These are phyloP conservation scores for Acrocalymma vagum DNA, from an alignment of 2,329 filamentous ascomycete species.

Conservation along the genomic window DNA sequence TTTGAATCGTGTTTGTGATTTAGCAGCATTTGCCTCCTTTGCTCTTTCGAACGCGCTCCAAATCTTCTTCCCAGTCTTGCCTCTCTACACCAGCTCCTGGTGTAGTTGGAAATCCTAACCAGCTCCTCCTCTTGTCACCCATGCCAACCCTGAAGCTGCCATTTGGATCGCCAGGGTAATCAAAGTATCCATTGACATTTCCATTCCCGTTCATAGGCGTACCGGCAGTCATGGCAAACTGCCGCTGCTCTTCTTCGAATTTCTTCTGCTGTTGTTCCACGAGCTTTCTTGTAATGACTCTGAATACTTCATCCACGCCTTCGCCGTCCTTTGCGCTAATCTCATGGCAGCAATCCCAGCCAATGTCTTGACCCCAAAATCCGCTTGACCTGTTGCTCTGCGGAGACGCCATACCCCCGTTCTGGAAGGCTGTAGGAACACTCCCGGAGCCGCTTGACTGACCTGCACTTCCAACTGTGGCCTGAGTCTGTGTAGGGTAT, in stretches of 20 bases:
- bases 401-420: slow-evolving; percentile 54
- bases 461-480: slow-evolving; percentile 57
- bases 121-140: slow-evolving; percentile 71
- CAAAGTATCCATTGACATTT: slow-evolving; percentile 56
- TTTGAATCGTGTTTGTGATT: no score
- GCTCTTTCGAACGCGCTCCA: slow-evolving; percentile 36
- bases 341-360: slow-evolving; percentile 98
- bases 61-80: slow-evolving; percentile 44
- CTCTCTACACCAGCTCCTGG: slow-evolving; percentile 40
- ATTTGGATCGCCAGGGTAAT: slow-evolving; percentile 56
- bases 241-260: slow-evolving; percentile 59
- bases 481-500: slow-evolving; percentile 67
- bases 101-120: slow-evolving; percentile 68
- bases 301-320: slow-evolving; percentile 95
- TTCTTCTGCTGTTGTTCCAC: slow-evolving; percentile 74
- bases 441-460: slow-evolving; percentile 35
- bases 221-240: slow-evolving; percentile 52
- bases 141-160: slow-evolving; percentile 68
- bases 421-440: slow-evolving; percentile 47
- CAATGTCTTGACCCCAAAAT: slow-evolving; percentile 91
- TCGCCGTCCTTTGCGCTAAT: slow-evolving; percentile 94
- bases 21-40: slow-evolving; percentile 48
- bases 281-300: slow-evolving; percentile 85
- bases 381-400: slow-evolving; percentile 68
- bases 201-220: slow-evolving; percentile 50